Base-by-base conservation (phyloP, 768 basidiomycete species). In the Russula olivacea region DNA sequence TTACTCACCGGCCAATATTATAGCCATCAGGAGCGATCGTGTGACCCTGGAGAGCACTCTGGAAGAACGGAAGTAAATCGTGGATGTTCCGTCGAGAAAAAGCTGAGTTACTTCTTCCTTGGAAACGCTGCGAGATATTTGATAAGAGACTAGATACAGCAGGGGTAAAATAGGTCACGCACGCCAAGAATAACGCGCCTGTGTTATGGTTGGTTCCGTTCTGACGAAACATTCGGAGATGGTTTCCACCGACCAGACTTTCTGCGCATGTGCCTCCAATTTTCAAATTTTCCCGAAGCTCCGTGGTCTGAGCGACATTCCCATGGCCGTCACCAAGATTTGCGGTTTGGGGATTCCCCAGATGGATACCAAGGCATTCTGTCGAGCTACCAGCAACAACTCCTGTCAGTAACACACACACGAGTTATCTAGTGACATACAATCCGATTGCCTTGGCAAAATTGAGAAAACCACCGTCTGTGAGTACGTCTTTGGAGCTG, bases 381-480 rank as follows among this genome's bases (percentile, higher is more conserved):
- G 65, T 69, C 10, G 75, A 73, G 52, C 75, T 83, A 76, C 51
- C 25, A 73, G 72, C n/a, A 61, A n/a, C n/a, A 61, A n/a, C 68
- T 68, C 41, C 78, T 76, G 54, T 43, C 56, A 34, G 12, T 48
- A 28, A 28, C 38, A 19, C 32, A 30, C 23, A 12, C 6, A 36
- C 23, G 28, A 47, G 25, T 21, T 25, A 23, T 14, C 6, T 19
- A 25, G 49, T 14, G 15, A 73, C 80, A 65, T 67, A 87, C 86
- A 86, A 87, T 17, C 84, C 85, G 58, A 87, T 80, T 4, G 85
- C 80, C 38, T 72, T 76, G 0, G 84, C 86, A 68, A 77, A 87
- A 66, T 85, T 86, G 50, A 83, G 48, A 56, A 87, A 69, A 0
- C 86, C 86, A 32, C 72, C 65, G 58, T 83, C 77, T 0, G 81